phyloP scores from a whole-genome alignment of 1,284 basidiomycete genomes.

The Inonotus hispidus region DNA sequence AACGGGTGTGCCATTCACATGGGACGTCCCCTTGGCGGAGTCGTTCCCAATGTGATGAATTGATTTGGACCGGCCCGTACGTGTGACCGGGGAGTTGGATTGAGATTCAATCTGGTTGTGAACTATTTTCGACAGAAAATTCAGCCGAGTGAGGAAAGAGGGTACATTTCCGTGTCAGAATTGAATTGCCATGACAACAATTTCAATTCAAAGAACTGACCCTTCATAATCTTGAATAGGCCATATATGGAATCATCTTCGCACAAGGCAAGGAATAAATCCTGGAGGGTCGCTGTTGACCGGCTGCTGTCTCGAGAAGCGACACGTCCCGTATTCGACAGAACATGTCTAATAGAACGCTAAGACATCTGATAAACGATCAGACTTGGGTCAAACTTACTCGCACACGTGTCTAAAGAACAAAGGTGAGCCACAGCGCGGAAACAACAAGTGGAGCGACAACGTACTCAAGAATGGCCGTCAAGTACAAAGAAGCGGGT shows the following conservation, averaged over 20 bases:
- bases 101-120: conserved; percentile 73
- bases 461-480: conserved; percentile 88
- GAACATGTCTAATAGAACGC: conserved; percentile 57
- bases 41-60: conserved; percentile 43
- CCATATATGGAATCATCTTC: conserved; percentile 83
- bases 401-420: conserved; percentile 70
- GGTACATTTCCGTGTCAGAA: background rate
- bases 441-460: conserved; percentile 17
- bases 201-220: conserved; percentile 37
- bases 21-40: conserved; percentile 17
- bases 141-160: background rate
- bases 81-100: conserved; percentile 42
- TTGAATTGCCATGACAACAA: conserved; percentile 2
- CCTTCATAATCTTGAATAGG: conserved; percentile 82
- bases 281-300: conserved; percentile 66
- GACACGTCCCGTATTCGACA: conserved; percentile 78
- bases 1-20: conserved; percentile 19
- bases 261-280: conserved; percentile 80
- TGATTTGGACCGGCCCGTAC: conserved; percentile 62
- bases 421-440: conserved; percentile 1
- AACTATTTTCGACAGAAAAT: conserved; percentile 38
- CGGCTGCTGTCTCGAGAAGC: conserved; percentile 80
- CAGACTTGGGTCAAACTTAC: conserved; percentile 41
- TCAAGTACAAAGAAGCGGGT: conserved; percentile 82
- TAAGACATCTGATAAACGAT: conserved; percentile 15